Evolutionary conservation across 225 moss, liverwort and hornwort species (phyloP).

Genomic region (Pseudisothecium myosuroides): DNA sequence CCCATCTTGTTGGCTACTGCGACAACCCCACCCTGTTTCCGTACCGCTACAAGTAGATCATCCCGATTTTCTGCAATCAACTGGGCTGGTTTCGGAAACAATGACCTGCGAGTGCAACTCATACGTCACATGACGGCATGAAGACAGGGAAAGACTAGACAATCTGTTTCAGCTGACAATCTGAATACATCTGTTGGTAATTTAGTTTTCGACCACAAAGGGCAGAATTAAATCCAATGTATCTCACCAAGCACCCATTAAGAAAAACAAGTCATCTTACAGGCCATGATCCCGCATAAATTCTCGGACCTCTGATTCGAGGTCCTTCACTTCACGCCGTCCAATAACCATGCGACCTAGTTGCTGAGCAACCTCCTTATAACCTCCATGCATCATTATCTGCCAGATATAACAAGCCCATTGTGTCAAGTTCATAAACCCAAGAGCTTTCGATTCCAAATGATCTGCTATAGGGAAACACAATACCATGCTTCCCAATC

Average conservation of each 20-base stretch:
- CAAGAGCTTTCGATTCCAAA: neutral
- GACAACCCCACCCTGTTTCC: constrained; percentile 60
- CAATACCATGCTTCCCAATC: neutral
- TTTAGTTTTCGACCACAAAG: neutral
- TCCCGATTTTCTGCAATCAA: constrained; percentile 33
- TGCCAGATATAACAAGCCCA: neutral
- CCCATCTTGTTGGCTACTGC: constrained; percentile 69
- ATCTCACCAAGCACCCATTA: neutral
- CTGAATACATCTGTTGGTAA: neutral
- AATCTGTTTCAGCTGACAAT: neutral
- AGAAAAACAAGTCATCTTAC: constrained; percentile 19
- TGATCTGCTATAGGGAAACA: neutral
- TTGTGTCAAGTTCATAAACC: neutral
- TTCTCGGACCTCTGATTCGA: constrained; percentile 28
- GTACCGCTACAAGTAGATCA: constrained; percentile 59
- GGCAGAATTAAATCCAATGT: neutral
- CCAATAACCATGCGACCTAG: constrained; percentile 64
- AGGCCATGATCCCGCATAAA: constrained; percentile 67
- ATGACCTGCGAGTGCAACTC: constrained; percentile 33
- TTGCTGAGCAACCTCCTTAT: constrained; percentile 66
- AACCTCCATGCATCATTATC: constrained; percentile 87
- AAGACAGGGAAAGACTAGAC: neutral
- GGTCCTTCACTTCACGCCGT: constrained; percentile 21
- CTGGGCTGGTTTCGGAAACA: constrained; percentile 61
- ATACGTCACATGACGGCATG: neutral